These are phyloP conservation scores for Ophiorrhiza pumila DNA, from an alignment of 257 asterid genomes.

Conservation along the genomic window DNA sequence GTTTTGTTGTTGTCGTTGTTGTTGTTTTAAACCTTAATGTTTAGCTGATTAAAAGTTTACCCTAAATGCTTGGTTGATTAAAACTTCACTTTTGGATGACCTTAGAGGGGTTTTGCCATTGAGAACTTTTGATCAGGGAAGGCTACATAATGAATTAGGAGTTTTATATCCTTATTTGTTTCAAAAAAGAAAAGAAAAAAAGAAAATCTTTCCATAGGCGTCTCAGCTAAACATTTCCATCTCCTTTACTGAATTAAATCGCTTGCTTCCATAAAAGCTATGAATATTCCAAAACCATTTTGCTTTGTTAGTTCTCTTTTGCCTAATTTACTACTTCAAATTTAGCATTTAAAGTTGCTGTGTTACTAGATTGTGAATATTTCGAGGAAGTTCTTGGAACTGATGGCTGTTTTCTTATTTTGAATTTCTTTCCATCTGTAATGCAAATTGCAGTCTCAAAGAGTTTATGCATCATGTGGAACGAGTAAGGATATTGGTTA, in stretches of 20 bases:
- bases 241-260: neutral
- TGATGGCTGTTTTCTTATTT: neutral
- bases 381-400: neutral
- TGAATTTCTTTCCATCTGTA: neutral
- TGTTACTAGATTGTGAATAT: neutral
- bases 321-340: neutral
- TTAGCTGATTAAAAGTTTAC: too few relatives aligned
- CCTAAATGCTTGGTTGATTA: neutral
- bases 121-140: neutral
- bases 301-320: neutral
- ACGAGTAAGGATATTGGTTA: neutral
- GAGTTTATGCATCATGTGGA: neutral
- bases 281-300: neutral
- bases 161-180: constrained; percentile 1
- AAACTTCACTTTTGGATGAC: neutral
- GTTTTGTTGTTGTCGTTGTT: too few relatives aligned
- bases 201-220: neutral
- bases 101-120: neutral
- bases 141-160: neutral
- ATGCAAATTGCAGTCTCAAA: neutral
- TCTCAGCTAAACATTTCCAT: neutral
- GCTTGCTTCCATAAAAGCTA: neutral
- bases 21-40: too few relatives aligned
- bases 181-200: too few relatives aligned
- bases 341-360: neutral